Evolutionary conservation across 306 rosid genomes (phyloP).

Genomic region (Carpinus fangiana): DNA sequence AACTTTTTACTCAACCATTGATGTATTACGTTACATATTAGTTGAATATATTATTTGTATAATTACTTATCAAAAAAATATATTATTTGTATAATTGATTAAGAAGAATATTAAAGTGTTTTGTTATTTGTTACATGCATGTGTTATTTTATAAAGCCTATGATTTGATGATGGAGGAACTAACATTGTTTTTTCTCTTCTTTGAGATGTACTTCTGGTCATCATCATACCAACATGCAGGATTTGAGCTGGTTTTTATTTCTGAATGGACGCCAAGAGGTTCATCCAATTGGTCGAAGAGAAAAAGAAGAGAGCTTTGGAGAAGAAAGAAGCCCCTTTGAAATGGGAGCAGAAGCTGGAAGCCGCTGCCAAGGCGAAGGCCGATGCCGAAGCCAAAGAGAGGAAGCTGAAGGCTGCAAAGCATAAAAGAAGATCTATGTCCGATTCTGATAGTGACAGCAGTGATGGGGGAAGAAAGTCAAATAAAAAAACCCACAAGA

Average conservation of each 20-base stretch:
- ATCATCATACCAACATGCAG: constrained; percentile 86
- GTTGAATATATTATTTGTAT: neutral
- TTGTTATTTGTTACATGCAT: neutral
- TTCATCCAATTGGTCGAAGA: constrained; percentile 94
- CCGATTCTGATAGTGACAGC: constrained; percentile 44
- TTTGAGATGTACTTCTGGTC: constrained; percentile 98
- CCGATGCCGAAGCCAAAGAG: constrained; percentile 71
- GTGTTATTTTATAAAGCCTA: neutral
- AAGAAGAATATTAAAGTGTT: neutral
- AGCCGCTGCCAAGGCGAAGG: constrained; percentile 74
- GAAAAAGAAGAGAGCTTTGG: constrained; percentile 81
- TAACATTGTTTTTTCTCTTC: constrained; percentile 96
- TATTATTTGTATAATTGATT: constrained; percentile 3
- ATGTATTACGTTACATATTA: neutral
- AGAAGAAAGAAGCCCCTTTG: constrained; percentile 93
- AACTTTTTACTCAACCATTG: too few species aligned
- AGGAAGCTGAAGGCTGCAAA: constrained; percentile 65
- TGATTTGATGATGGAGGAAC: constrained; percentile 45
- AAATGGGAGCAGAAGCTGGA: constrained; percentile 96
- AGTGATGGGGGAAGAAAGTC: constrained; percentile 48
- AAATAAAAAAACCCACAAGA: constrained; percentile 60
- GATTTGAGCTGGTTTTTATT: constrained; percentile 62
- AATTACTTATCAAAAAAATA: too few species aligned
- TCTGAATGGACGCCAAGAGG: constrained; percentile 74
- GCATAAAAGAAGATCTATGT: constrained; percentile 58